Percentiles rank a stretch among this genome's conserved stretches.
Evolutionary conservation across 768 basidiomycete species (phyloP).

Genomic region (Tephrocybe sp.): DNA sequence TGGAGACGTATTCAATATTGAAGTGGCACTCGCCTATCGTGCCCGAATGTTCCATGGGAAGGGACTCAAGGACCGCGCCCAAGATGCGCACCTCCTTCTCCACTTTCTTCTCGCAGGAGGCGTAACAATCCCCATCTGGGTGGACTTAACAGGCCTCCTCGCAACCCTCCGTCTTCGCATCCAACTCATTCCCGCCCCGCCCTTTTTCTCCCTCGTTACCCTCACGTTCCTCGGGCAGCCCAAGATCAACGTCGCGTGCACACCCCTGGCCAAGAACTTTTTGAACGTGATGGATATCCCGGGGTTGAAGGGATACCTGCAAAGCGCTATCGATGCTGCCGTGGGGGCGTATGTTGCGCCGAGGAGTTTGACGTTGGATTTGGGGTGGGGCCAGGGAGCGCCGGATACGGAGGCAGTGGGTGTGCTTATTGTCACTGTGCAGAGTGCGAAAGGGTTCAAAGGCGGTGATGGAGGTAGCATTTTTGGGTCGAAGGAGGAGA

Average conservation of each 20-base stretch:
- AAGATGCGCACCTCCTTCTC: conserved; percentile 65
- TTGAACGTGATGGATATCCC: conserved; percentile 82
- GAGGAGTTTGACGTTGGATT: conserved; percentile 65
- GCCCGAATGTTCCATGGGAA: conserved; percentile 44
- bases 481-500: conserved; percentile 29
- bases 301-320: conserved; percentile 66
- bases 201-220: conserved; percentile 50
- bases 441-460: conserved; percentile 54
- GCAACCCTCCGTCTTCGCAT: conserved; percentile 64
- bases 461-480: conserved; percentile 35
- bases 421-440: conserved; percentile 64
- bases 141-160: conserved; percentile 67
- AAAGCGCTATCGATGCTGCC: conserved; percentile 63
- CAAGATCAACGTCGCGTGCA: conserved; percentile 59
- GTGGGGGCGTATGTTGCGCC: conserved; percentile 68
- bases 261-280: conserved; percentile 61
- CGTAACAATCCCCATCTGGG: conserved; percentile 62
- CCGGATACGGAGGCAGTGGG: conserved; percentile 69
- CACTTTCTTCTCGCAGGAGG: conserved; percentile 61
- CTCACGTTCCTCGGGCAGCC: conserved; percentile 75
- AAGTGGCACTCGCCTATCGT: conserved; percentile 69
- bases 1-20: conserved; percentile 62
- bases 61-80: conserved; percentile 40
- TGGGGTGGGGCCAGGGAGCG: conserved; percentile 62
- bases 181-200: conserved; percentile 74